phyloP scores from a whole-genome alignment of 768 basidiomycete species.

The Phylloporus scabripes region DNA sequence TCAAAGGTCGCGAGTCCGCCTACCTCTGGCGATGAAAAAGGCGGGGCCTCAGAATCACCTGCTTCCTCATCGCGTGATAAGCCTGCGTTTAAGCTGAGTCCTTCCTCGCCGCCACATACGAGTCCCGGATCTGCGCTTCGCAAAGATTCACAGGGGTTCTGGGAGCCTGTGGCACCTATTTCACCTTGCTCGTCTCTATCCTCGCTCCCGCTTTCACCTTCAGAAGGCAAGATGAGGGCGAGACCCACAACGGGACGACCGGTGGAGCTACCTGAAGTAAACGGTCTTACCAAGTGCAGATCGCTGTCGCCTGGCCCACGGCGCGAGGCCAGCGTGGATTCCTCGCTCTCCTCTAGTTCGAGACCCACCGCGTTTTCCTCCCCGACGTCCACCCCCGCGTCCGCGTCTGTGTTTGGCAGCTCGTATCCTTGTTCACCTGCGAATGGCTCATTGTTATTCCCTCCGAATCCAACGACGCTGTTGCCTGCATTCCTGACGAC shows the following conservation, averaged over 20 bases:
- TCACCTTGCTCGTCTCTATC: slow-evolving; percentile 19
- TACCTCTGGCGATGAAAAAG: not conserved
- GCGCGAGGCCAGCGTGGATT: slow-evolving; percentile 1
- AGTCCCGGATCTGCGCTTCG: slow-evolving; percentile 10
- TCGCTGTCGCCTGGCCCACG: slow-evolving; percentile 14
- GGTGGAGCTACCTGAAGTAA: not conserved
- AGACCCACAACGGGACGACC: not conserved
- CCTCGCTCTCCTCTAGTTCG: slow-evolving; percentile 11
- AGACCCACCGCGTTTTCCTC: slow-evolving; percentile 6
- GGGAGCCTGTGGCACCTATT: slow-evolving; percentile 15
- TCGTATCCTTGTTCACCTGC: slow-evolving; percentile 10
- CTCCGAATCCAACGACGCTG: slow-evolving; percentile 11
- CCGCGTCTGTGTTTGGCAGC: slow-evolving; percentile 3
- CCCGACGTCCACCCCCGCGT: slow-evolving; percentile 5
- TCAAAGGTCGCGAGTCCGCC: not conserved
- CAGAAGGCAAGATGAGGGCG: slow-evolving; percentile 2
- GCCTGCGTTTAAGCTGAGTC: slow-evolving; percentile 4
- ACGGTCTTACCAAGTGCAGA: slow-evolving; percentile 10
- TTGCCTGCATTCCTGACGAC: slow-evolving; percentile 24
- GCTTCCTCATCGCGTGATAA: not conserved
- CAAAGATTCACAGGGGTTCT: slow-evolving; percentile 27
- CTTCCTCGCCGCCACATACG: slow-evolving; percentile 8
- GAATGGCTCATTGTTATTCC: not conserved
- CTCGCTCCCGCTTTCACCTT: slow-evolving; percentile 13
- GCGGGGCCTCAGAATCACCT: not conserved